Base-by-base conservation (phyloP, 1,284 basidiomycete genomes). In the Hortiboletus rubellus region DNA sequence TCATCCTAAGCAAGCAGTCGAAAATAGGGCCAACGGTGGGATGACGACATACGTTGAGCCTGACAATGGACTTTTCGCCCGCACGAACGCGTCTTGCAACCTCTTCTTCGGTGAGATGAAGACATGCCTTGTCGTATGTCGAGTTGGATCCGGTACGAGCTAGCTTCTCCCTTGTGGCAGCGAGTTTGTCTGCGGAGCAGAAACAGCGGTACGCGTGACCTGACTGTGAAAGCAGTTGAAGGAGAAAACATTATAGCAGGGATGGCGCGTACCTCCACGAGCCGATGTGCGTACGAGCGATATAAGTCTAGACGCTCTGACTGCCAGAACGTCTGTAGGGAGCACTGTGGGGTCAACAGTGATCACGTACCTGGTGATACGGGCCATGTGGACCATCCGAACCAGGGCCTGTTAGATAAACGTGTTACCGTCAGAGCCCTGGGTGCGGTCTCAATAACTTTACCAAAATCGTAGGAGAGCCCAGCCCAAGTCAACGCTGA, bases 141-240 rank as follows among this genome's bases (percentile, higher is more conserved):
- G 84, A 76, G 60, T 86, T 86, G 3, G 86, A 88, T 1, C 92
- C 93, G 1, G 83, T 72, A 7, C 86, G 80, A 6, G 86, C 85
- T 6, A 94, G 77, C 37, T 79, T 80, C 63, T 89, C 82, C 22
- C 90, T 85, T 34, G 87, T 90, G 15, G 79, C 77, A 0, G 82
- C 72, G 1, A 97, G 79, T 47, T 83, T 82, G 57, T 90, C 84
- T 0, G 84, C 77, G 1, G 87, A 83, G 70, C 96, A 97, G 76
- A 99, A 99, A 72, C 97, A 98, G 27, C 92, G 86, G 72, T 99
- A 99, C 3, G 96, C 97, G 56, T 91, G 84, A 1, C 90, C 92
- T 18, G 82, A 82, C 92, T 95, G 62, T 31, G 30, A 18, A 47
- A 51, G 22, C 37, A 30, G 44, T 7, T 56, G 33, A 52, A 47